Evolutionary conservation across 306 rosid genomes (phyloP), one percentile per base, ranked within the genome.

Genomic region (Malus sylvestris): DNA sequence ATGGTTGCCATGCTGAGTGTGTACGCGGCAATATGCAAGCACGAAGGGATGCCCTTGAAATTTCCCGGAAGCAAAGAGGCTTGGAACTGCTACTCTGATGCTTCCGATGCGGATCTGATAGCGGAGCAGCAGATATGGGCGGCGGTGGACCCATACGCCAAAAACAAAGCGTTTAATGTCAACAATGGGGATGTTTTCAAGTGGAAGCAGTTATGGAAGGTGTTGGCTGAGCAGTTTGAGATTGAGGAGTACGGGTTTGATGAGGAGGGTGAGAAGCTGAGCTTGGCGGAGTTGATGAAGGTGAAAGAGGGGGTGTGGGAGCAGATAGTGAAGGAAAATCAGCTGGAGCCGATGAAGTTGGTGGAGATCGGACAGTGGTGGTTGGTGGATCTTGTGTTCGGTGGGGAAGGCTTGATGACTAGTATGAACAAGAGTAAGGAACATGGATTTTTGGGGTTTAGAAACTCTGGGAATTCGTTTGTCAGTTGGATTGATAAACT

Each of bases 81-180:
- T 4, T 88, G 93, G 92, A 88, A 88, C 38, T 19, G 68, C 52
- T 90, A 80, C 53, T 53, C 65, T 1, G 67, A 16, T 27, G 86
- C 70, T 45, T 86, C 96, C 2, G 96, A 90, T 76, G 93, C 89
- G 0, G 93, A 88, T 86, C 74, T 90, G 86, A 81, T 90, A 4
- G 93, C 93, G 6, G 96, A 90, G 85, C 96, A 90, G 73, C 91
- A 90, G 6, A 86, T 90, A 22, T 88, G 93, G 96, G 90, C 93
- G 4, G 89, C 91, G 72, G 93, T 90, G 68, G 96, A 90, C 35
- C 91, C 86, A 1, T 63, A 90, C 53, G 89, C 91, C 5, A 75
- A 76, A 71, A 86, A 90, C 71, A 89, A 90, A 46, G 91, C 88
- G 0, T 90, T 90, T 32, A 90, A 90, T 57, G 75, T 83, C 52